phyloP scores from a whole-genome alignment of 805 yeast genomes.

The Blastobotrys muscicola region DNA sequence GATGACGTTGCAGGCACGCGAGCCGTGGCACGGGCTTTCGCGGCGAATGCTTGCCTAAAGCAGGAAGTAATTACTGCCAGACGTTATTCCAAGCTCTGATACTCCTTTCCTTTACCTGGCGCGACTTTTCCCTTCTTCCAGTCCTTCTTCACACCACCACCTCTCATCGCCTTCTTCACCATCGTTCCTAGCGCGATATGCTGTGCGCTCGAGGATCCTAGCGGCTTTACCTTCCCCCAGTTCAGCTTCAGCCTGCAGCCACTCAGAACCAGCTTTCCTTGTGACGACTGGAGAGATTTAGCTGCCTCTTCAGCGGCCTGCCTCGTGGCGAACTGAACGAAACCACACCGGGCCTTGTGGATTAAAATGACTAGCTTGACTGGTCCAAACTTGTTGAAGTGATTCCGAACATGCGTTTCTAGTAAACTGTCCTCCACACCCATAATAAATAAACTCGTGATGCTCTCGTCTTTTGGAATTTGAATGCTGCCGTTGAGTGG shows the following conservation, averaged over 20 bases:
- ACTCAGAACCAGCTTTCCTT: conserved; percentile 21
- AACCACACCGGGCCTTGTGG: conserved; percentile 58
- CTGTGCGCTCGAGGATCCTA: conserved; percentile 18
- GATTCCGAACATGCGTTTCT: conserved; percentile 47
- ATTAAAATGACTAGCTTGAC: conserved; percentile 41
- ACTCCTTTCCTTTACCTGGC: no score
- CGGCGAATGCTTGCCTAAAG: no score
- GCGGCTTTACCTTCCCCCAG: conserved; percentile 23
- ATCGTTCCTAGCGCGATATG: conserved; percentile 16
- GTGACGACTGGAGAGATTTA: conserved; percentile 4
- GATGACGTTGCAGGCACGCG: no score
- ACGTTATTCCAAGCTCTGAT: no score
- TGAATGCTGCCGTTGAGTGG: conserved; percentile 57
- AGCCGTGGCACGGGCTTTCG: no score
- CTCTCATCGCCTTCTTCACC: conserved; percentile 15
- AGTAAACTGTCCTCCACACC: conserved; percentile 64
- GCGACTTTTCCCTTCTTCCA: no score
- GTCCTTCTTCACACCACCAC: neutral
- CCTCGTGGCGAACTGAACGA: conserved; percentile 42
- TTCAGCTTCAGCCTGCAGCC: conserved; percentile 23
- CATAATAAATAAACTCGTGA: conserved; percentile 61
- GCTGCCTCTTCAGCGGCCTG: conserved; percentile 40
- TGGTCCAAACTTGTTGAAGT: conserved; percentile 38
- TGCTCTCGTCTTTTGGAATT: conserved; percentile 33
- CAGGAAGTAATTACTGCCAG: no score